A percentile compares a stretch with the other conserved stretches of the same genome.
These are phyloP conservation scores for Punctularia strigosozonata DNA, from an alignment of 768 basidiomycete genomes.

Conservation along the genomic window DNA sequence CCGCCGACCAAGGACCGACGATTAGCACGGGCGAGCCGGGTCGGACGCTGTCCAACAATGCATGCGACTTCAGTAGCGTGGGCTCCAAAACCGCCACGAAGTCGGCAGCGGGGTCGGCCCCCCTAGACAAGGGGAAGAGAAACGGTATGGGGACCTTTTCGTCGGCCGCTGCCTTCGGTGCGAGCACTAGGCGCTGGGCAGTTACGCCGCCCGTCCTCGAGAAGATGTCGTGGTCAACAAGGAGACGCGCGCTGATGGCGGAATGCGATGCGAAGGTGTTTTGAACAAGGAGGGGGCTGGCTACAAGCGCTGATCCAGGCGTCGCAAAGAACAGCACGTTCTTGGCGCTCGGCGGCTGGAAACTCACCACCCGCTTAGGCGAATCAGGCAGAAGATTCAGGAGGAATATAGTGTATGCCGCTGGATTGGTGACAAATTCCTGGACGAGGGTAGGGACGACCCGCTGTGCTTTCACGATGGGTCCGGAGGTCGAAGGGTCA, in stretches of 20 bases:
- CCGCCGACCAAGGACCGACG: slow-evolving; percentile 59
- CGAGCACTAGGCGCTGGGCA: slow-evolving; percentile 57
- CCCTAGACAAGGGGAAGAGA: slow-evolving; percentile 41
- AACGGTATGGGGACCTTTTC: slow-evolving; percentile 41
- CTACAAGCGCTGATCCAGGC: slow-evolving; percentile 40
- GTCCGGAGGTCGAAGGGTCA: slow-evolving; percentile 20
- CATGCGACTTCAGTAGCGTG: slow-evolving; percentile 66
- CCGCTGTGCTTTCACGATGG: slow-evolving; percentile 41
- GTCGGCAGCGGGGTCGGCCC: slow-evolving; percentile 40
- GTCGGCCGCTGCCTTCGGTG: slow-evolving; percentile 26
- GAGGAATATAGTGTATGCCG: slow-evolving; percentile 33
- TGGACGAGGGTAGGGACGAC: slow-evolving; percentile 46
- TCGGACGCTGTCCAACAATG: slow-evolving; percentile 56
- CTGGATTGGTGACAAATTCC: slow-evolving; percentile 32
- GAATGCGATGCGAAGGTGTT: slow-evolving; percentile 44
- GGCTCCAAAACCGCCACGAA: slow-evolving; percentile 71
- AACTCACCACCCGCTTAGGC: background rate
- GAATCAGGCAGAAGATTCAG: slow-evolving; percentile 13
- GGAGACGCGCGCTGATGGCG: slow-evolving; percentile 43
- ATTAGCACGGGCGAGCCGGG: slow-evolving; percentile 61
- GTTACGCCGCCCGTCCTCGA: slow-evolving; percentile 63
- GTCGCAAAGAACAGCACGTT: slow-evolving; percentile 52
- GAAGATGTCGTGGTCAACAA: slow-evolving; percentile 65
- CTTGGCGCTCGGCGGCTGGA: slow-evolving; percentile 16
- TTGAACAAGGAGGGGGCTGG: slow-evolving; percentile 37